phyloP scores from a whole-genome alignment of 169 alveolate species.

The Eimeria maxima region DNA sequence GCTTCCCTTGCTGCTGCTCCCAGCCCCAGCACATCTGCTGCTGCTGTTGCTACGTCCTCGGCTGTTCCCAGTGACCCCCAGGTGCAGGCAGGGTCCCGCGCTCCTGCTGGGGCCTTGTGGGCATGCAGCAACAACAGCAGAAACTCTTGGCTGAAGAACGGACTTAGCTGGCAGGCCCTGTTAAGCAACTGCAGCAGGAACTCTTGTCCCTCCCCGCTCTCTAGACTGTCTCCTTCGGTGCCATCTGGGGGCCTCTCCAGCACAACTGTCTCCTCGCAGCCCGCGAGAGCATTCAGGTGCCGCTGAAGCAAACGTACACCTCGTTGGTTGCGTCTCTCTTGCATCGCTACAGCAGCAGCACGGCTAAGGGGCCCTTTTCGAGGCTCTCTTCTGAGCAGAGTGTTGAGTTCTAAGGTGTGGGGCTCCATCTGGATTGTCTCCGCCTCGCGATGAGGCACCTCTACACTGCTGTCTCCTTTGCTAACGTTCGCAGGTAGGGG shows the following conservation, averaged over 20 bases:
- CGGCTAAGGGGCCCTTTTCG: neutral
- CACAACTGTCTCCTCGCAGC: conserved; percentile 1
- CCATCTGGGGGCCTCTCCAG: neutral
- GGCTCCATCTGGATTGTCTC: no score
- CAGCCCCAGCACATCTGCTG: conserved; percentile 41
- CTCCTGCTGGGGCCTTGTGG: neutral
- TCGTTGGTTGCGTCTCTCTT: conserved; percentile 9
- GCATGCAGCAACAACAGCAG: conserved; percentile 8
- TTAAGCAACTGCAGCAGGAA: neutral
- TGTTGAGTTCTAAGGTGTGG: no score
- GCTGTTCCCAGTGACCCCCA: no score
- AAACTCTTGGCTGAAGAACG: neutral
- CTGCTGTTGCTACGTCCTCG: neutral
- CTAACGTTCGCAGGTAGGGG: neutral
- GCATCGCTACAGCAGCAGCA: conserved; percentile 36
- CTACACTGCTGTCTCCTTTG: no score
- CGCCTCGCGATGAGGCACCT: no score
- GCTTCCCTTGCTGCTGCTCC: neutral
- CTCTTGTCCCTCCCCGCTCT: neutral
- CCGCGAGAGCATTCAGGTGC: neutral
- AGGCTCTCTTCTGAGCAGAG: neutral
- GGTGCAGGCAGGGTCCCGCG: neutral
- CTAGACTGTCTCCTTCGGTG: neutral
- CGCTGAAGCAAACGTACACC: neutral
- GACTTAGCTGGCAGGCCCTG: neutral